These are phyloP conservation scores for Fusarium euwallaceae DNA, from an alignment of 2,329 filamentous ascomycete genomes.

Conservation along the genomic window DNA sequence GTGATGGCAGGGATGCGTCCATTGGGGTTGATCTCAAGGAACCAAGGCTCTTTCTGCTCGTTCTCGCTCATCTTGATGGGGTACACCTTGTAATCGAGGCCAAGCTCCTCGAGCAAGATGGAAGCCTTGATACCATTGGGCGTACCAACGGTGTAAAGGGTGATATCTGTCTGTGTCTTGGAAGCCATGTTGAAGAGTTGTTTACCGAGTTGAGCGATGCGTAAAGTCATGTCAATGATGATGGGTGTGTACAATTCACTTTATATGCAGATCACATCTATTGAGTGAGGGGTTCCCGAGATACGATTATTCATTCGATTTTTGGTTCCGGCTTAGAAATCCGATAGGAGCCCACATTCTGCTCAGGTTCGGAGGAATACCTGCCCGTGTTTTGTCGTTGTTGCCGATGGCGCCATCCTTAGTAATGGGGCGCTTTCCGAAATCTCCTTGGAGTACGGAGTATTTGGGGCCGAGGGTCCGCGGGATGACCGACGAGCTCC, in stretches of 20 bases:
- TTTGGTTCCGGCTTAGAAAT: background rate
- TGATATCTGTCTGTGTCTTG: slow-evolving; percentile 70
- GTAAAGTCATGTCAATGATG: slow-evolving; percentile 46
- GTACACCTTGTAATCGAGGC: slow-evolving; percentile 81
- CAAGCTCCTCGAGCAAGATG: slow-evolving; percentile 87
- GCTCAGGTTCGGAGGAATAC: background rate
- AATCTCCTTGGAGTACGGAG: background rate
- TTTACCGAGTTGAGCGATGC: slow-evolving; percentile 42
- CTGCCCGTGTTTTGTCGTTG: background rate
- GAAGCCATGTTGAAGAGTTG: slow-evolving; percentile 49
- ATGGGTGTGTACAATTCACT: no score
- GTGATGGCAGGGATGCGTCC: slow-evolving; percentile 91
- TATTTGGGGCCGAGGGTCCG: background rate
- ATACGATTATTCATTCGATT: background rate
- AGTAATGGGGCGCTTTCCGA: slow-evolving; percentile 5
- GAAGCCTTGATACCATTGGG: slow-evolving; percentile 93
- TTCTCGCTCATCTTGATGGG: slow-evolving; percentile 80
- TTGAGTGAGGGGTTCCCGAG: background rate
- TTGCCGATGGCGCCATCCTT: slow-evolving; percentile 8
- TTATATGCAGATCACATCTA: background rate
- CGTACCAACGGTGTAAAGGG: slow-evolving; percentile 84
- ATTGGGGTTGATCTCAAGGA: slow-evolving; percentile 92
- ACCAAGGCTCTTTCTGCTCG: slow-evolving; percentile 88
- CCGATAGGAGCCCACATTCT: slow-evolving; percentile 1
- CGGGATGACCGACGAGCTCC: background rate